Percentiles rank a stretch among this genome's conserved stretches.
These are phyloP conservation scores for Apiospora arundinis DNA, from an alignment of 2,329 filamentous ascomycete species.

Conservation along the genomic window DNA sequence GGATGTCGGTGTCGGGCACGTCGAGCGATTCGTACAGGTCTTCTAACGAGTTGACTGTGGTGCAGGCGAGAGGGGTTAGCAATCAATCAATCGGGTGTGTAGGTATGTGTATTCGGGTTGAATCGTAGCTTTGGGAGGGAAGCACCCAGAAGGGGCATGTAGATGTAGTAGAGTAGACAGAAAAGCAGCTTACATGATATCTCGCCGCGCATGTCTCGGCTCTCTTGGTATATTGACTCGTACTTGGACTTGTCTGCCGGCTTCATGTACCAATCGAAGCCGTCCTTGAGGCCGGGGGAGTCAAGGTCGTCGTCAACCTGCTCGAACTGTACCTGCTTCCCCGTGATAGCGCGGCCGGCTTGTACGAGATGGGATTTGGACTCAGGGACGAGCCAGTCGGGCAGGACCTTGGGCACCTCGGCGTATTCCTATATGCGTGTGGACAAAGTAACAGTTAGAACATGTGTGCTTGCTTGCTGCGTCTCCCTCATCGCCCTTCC, in stretches of 20 bases:
- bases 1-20: conserved; percentile 78
- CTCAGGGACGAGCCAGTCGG: conserved; percentile 97
- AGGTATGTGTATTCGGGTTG: not conserved
- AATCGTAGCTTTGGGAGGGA: not conserved
- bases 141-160: not conserved
- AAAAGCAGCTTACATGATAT: conserved; percentile 68
- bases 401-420: conserved; percentile 84
- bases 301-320: conserved; percentile 84
- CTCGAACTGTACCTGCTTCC: conserved; percentile 83
- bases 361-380: conserved; percentile 91
- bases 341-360: conserved; percentile 79
- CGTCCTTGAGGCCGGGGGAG: conserved; percentile 85
- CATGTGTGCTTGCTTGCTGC: not conserved
- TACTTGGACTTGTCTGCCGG: conserved; percentile 91
- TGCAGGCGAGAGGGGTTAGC: conserved; percentile 10
- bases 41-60: conserved; percentile 74
- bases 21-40: conserved; percentile 85
- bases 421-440: conserved; percentile 71
- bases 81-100: conserved; percentile 13
- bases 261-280: conserved; percentile 99
- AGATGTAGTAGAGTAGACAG: not conserved
- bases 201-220: conserved; percentile 85
- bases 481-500: not conserved
- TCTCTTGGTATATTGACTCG: conserved; percentile 95
- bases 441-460: not conserved